Conservation (phyloP, 257 asterid genomes). For the Solanum tacnaense region DNA sequence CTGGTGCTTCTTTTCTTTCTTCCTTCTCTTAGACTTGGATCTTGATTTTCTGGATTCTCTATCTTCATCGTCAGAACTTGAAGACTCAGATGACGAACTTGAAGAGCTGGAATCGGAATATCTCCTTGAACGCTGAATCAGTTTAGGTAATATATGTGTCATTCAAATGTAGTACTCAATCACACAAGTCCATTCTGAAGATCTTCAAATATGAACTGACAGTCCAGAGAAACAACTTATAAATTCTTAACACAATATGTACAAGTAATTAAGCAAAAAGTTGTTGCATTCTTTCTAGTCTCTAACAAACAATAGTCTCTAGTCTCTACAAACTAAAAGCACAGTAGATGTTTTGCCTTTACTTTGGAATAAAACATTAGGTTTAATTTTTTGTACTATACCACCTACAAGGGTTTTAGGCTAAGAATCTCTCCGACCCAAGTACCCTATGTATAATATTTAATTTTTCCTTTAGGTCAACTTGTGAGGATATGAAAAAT, state of each 20-base stretch:
- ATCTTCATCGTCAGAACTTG: constrained; percentile 67
- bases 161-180: not conserved
- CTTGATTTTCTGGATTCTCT: constrained; percentile 56
- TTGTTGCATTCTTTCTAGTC: not conserved
- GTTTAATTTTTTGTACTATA: not conserved
- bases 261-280: not conserved
- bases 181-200: not conserved
- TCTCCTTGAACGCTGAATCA: constrained; percentile 52
- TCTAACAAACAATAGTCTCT: not conserved
- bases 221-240: not conserved
- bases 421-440: not conserved
- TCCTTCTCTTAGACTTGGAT: constrained; percentile 51
- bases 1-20: constrained; percentile 55
- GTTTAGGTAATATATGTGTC: not conserved
- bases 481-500: not conserved
- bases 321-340: not conserved
- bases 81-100: constrained; percentile 57
- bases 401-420: not conserved
- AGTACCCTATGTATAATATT: not conserved
- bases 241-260: not conserved
- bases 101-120: constrained; percentile 55
- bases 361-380: not conserved
- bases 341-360: not conserved
- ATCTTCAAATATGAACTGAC: not conserved
- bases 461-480: not conserved